Base-by-base conservation (phyloP, 2,329 filamentous ascomycete species). In the Metarhizium humberi region DNA sequence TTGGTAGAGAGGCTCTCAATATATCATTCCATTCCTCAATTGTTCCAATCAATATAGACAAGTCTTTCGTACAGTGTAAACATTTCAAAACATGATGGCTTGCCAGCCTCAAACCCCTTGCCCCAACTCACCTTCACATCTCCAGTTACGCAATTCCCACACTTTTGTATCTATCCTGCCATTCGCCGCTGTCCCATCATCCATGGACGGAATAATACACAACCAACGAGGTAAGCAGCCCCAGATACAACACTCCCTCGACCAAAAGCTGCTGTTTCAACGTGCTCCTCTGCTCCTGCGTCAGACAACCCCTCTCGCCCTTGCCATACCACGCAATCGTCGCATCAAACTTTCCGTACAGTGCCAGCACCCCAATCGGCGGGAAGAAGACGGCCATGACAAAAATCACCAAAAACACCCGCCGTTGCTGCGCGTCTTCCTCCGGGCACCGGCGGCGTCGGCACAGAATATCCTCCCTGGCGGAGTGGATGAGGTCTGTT, bases 301-400 rank as follows among this genome's bases (percentile, higher is more conserved):
- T 74, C 29, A 79, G 64, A 8, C 62, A 62, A 25, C 68, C 64
- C 30, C 73, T 69, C 60, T 78, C 72, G 6, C 78, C 78, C 2
- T 69, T 64, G 0, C 77, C 78, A 53, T 71, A 73, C 77, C 77
- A 81, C 6, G 71, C 71, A 32, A 81, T 69, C 0, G 71, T 71
- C 1, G 68, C 66, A 58, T 78, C 71, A 49, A 80, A 74, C 13
- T 65, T 69, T 11, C 77, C 76, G 10, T 62, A 67, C 30, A 78
- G 68, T 1, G 75, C 73, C 7, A 79, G 61, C 0, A 77, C 56
- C 0, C 75, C 72, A 10, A 77, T 64, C 50, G 80, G 75, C 0
- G 78, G 78, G n/a, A 81, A 69, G 6, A 67, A 45, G 1, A 75
- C 54, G 18, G 72, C 73, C 46, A 77, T 50, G 0, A 65, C 34